These are phyloP conservation scores for Dictyostelium citrinum DNA, from an alignment of 78 protist species.

Conservation along the genomic window DNA sequence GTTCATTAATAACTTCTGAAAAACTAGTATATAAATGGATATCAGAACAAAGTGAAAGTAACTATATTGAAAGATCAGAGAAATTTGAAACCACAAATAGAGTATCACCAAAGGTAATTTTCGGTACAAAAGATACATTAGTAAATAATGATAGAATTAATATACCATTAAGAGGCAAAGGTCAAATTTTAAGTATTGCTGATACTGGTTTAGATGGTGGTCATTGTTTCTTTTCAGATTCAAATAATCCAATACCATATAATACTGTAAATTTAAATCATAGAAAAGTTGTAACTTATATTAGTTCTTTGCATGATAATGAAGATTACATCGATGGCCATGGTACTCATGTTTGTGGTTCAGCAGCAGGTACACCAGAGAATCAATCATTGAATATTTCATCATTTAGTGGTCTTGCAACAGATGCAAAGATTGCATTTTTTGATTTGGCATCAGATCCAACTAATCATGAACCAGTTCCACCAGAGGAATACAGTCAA, in stretches of 20 bases:
- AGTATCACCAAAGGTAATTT: slow-evolving; percentile 16
- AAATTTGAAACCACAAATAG: not conserved
- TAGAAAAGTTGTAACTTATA: slow-evolving; percentile 47
- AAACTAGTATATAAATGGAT: slow-evolving; percentile 34
- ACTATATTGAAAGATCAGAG: not conserved
- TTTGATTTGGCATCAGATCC: not conserved
- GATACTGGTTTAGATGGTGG: slow-evolving; percentile 67
- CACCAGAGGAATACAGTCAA: not conserved
- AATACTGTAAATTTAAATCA: slow-evolving; percentile 29
- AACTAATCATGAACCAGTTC: not conserved
- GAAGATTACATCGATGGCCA: slow-evolving; percentile 32
- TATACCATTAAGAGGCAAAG: slow-evolving; percentile 37
- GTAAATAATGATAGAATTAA: not conserved
- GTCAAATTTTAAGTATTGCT: slow-evolving; percentile 57
- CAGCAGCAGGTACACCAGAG: slow-evolving; percentile 35
- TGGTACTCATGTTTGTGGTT: slow-evolving; percentile 67
- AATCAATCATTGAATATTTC: not conserved
- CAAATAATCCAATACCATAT: slow-evolving; percentile 23
- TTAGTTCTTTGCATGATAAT: not conserved
- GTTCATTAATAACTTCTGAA: not conserved
- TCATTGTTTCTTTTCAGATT: slow-evolving; percentile 60
- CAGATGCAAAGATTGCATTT: slow-evolving; percentile 53
- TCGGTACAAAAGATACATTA: not conserved
- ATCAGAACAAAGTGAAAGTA: not conserved
- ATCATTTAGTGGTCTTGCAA: slow-evolving; percentile 42